Evolutionary conservation across 192 early-diverging fungal genomes (phyloP), one percentile per base, ranked within the genome.

Genomic region (Podila clonocystis): DNA sequence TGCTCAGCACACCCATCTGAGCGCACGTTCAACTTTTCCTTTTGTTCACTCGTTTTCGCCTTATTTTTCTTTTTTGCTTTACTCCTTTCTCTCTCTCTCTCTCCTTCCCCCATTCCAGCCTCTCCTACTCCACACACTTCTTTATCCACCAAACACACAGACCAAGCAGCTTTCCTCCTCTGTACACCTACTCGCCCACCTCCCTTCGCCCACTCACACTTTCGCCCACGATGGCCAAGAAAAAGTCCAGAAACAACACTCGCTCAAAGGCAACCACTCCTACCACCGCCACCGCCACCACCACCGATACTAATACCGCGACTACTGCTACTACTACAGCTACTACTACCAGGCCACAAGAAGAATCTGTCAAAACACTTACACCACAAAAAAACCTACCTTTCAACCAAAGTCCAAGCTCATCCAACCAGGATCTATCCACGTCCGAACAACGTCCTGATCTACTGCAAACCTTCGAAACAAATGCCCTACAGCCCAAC

Each of bases 221-320:
- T 6, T 24, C 41, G 4, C 1, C n/a, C 22, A 64, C 24, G 31
- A 67, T 67, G 65, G 33, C 65, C 22, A 67, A 52, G 24, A 67
- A 58, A 36, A 67, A 67, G 33, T 49, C 36, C 63, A 65, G 45
- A 41, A 50, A 28, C 63, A 68, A 68, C 58, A 45, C 67, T 20
- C 57, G 36, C 52, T 60, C 67, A 60, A 58, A 68, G 26, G 55
- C 55, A 33, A 5, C 13, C 22, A 38, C 67, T 13, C 9, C 63
- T 59, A 19, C 63, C 29, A 28, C 34, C 57, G 4, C 52, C 58
- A 55, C 63, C 33, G 36, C 28, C 48, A 13, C 55, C 33, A 50
- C 31, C n/a, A 60, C 38, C 49, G 24, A 45, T 4, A 33, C 68
- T 28, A 38, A 11, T 59, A 28, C 63, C 29, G 38, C 50, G 50